These are phyloP conservation scores for Suillus clintonianus DNA, from an alignment of 768 basidiomycete genomes.

Conservation along the genomic window DNA sequence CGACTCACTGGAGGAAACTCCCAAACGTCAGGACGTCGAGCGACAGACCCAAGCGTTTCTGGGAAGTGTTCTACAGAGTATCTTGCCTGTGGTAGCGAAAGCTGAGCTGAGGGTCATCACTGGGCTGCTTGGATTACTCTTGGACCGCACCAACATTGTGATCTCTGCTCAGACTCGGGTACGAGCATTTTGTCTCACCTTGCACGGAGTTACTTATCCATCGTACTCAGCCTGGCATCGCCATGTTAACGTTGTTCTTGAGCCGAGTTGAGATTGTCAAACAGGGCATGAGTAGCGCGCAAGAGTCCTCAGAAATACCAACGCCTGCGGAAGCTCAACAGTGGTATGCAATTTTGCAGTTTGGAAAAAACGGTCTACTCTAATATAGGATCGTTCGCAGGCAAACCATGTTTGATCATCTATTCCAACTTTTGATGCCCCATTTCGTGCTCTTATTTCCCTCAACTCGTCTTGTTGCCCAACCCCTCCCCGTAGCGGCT, in stretches of 20 bases:
- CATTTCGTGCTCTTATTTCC: conserved; percentile 86
- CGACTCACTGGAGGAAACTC: conserved; percentile 64
- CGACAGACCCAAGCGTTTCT: conserved; percentile 91
- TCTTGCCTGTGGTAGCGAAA: conserved; percentile 78
- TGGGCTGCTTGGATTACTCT: conserved; percentile 80
- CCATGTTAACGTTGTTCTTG: conserved; percentile 86
- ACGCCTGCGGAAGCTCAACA: conserved; percentile 77
- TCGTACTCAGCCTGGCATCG: conserved; percentile 76
- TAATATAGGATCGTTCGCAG: conserved; percentile 38
- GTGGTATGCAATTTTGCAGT: conserved; percentile 51
- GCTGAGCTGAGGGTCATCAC: conserved; percentile 81
- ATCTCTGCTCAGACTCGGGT: conserved; percentile 81
- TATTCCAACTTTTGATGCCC: conserved; percentile 79
- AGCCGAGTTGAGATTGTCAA: conserved; percentile 93
- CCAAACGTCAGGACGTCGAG: conserved; percentile 70
- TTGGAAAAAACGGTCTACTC: background rate
- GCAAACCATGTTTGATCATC: conserved; percentile 85
- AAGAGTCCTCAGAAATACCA: conserved; percentile 57
- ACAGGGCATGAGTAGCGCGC: conserved; percentile 56
- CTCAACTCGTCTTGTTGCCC: conserved; percentile 68
- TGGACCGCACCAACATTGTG: conserved; percentile 77
- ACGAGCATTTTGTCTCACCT: conserved; percentile 25
- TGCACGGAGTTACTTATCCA: conserved; percentile 6
- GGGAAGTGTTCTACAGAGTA: conserved; percentile 81
- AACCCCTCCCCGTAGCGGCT: conserved; percentile 34